A percentile compares a stretch with the other conserved stretches of the same genome.
phyloP scores from a whole-genome alignment of 83 land plant genomes.

The Diphasiastrum complanatum region DNA sequence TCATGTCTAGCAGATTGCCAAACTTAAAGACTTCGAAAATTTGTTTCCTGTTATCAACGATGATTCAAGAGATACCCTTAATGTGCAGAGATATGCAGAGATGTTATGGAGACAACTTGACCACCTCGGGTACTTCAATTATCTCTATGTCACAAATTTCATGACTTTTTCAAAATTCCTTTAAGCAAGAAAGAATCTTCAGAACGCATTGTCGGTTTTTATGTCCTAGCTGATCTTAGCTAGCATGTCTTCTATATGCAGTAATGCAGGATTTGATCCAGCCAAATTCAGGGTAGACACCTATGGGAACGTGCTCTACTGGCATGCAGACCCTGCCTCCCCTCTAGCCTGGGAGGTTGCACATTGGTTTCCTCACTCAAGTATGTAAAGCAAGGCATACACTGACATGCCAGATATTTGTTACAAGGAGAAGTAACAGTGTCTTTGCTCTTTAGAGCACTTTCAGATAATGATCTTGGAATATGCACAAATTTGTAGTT shows the following conservation, averaged over 20 bases:
- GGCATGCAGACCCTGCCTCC: constrained; percentile 88
- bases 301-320: constrained; percentile 91
- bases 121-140: constrained; percentile 74
- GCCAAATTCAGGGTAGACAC: constrained; percentile 75
- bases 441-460: not conserved
- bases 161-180: not conserved
- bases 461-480: not conserved
- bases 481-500: not conserved
- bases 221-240: not conserved
- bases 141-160: not conserved
- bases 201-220: not conserved
- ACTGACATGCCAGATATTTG: not conserved
- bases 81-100: constrained; percentile 43
- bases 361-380: constrained; percentile 96
- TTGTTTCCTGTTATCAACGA: constrained; percentile 64
- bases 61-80: constrained; percentile 44
- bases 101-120: constrained; percentile 85
- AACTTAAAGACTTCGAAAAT: constrained; percentile 49
- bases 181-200: not conserved
- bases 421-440: not conserved
- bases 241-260: constrained; percentile 23
- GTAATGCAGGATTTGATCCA: constrained; percentile 99
- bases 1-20: constrained; percentile 41
- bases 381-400: constrained; percentile 31
- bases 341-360: constrained; percentile 96